Base-by-base conservation (phyloP, 805 yeast genomes). In the Sugiyamaella americana region DNA sequence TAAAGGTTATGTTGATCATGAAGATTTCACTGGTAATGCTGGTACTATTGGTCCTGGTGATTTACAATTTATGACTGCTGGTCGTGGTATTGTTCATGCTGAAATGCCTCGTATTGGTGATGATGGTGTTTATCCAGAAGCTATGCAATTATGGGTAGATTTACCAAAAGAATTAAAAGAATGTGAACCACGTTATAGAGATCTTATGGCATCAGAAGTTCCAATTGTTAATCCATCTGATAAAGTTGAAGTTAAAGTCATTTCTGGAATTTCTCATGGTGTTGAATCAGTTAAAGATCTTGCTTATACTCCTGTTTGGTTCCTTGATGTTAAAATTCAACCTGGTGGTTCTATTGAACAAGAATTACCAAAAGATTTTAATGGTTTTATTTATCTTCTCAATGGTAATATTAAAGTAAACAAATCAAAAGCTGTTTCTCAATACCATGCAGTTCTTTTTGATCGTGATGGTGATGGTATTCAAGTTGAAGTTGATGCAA, bases 21-120 rank as follows among this genome's bases (percentile, higher is more conserved):
- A 83, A 59, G 96, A 87, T 62, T 86, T 87, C 66, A 84, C 93
- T 2, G 95, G 95, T 1, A 70, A 82, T 13, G 71, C 74, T 43
- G 95, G 95, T 44, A 71, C 86, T 22, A 66, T 87, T 44, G 72
- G 76, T 51, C 78, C 86, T 5, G 95, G 95, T 46, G 95, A 87
- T 62, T 68, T 87, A 54, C 96, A 87, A 65, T 86, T 87, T 64
- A 87, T 87, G 95, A 87, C 95, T 32, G 95, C 95, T 4, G 95
- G 95, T 48, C 76, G 75, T 57, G 96, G 93, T 45, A 76, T 86
- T 36, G 86, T 84, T 39, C 96, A 87, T 63, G 76, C 87, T 2
- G 95, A 87, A 59, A 87, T 87, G 79, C 95, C 95, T 4, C 79
- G 80, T 39, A 66, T 68, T 37, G 65, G 68, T 51, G 70, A 68